These are phyloP conservation scores for Solanum aculeatissimum DNA, from an alignment of 305 asterid genomes.

Conservation along the genomic window DNA sequence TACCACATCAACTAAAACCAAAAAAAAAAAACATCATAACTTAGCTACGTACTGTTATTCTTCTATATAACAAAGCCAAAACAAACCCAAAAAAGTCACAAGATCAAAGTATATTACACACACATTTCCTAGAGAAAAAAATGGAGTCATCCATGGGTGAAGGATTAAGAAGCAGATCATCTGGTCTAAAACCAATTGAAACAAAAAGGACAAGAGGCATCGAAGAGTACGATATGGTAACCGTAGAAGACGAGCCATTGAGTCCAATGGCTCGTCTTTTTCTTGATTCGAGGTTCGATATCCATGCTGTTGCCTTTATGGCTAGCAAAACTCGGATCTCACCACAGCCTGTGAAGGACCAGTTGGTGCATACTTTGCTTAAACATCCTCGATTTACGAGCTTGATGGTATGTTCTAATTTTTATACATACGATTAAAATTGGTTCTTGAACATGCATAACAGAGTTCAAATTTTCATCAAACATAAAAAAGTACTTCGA, in stretches of 20 bases:
- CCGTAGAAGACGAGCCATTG: conserved; percentile 17
- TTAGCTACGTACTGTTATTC: neutral
- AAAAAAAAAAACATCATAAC: neutral
- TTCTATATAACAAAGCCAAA: neutral
- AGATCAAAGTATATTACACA: neutral
- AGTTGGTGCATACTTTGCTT: conserved; percentile 13
- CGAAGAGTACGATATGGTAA: neutral
- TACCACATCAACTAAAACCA: neutral
- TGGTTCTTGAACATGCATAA: neutral
- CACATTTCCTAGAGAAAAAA: neutral
- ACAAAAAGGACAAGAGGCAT: neutral
- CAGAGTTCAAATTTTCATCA: neutral
- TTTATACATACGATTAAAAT: neutral
- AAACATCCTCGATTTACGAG: conserved; percentile 33
- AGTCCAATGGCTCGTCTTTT: conserved; percentile 26
- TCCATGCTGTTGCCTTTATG: conserved; percentile 14
- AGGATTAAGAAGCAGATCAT: conserved; percentile 7
- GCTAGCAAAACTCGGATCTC: neutral
- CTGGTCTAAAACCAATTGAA: conserved; percentile 1
- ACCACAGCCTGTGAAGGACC: conserved; percentile 5
- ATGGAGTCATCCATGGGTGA: neutral
- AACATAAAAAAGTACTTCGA: neutral
- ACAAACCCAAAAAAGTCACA: neutral
- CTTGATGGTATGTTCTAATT: conserved; percentile 5
- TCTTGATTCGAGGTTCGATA: conserved; percentile 16